Evolutionary conservation across 345 rosid species (phyloP), one percentile per base, ranked within the genome.

Genomic region (Heritiera fomes): DNA sequence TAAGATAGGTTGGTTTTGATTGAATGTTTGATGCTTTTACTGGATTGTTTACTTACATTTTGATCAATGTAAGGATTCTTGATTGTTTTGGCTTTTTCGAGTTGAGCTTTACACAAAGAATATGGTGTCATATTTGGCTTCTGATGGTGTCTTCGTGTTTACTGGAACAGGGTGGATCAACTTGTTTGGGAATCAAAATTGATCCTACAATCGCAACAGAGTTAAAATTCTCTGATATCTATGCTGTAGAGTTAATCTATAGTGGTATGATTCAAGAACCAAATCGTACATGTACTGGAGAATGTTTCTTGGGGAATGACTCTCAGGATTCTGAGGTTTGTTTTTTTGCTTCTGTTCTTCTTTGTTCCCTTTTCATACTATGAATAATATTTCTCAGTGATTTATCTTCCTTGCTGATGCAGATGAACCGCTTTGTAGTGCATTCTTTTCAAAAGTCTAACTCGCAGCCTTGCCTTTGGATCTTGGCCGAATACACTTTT

Each of bases 401-500:
- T 70, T 18, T 50, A 8, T 80, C 53, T 80, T n/a, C 60, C 28
- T 60, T 46, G 11, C 18, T 80, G 75, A 59, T 86, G 80, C 89
- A 95, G 99, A 89, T 93, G 93, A 80, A 80, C 79, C 86, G 87
- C 72, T 92, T 95, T 80, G 75, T 82, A 5, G 91, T 91, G 15
- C 91, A 91, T 46, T 87, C 94, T 40, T 66, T 87, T 66, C 86
- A 81, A 82, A 88, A 68, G 75, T 91, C 98, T 6, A 81, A 78
- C 12, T 79, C 87, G 23, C 90, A 91, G 82, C 94, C 96, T 83
- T 90, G 92, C 77, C 86, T 86, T 50, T 91, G 92, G 94, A 80
- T 82, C 59, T 84, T 85, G 49, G 83, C 77, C 0, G 60, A 41
- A 1, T 90, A 85, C 63, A 89, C 85, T 67, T 95, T 95, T 84